Evolutionary conservation across 768 basidiomycete species (phyloP), one percentile per base, ranked within the genome.

Genomic region (Trametes gibbosa): DNA sequence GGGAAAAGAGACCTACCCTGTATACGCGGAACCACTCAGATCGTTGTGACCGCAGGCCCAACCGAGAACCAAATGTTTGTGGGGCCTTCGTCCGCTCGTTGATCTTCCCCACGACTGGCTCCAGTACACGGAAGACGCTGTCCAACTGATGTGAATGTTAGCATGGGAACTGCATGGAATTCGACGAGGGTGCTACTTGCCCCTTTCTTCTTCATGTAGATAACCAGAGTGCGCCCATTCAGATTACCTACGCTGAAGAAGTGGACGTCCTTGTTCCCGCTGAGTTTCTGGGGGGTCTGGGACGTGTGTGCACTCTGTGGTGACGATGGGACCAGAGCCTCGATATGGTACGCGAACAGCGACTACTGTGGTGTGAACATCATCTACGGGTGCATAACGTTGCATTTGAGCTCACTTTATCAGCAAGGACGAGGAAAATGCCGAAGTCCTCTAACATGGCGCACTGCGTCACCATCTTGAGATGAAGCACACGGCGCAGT

Each of bases 401-500:
- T 5, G 16, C n/a, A 3, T 5, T 2, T 14, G n/a, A 48, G 40
- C 34, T 35, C 48, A 85, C 91, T 80, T 95, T 95, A 73, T 97
- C 94, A 8, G 95, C 92, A 12, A 98, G 77, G 5, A 98, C 96
- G 25, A 98, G 81, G 80, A 99, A 95, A 64, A 98, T 94, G 16
- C 94, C 92, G 72, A 97, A 98, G 63, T 96, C 92, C 69, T 97
- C 94, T 7, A 98, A 76, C 82, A 98, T 95, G 0, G 95, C 95
- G 70, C 92, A 93, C 68, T 97, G 94, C 0, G 93, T 95, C 32
- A 98, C 95, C 77, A 87, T 85, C 73, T 94, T 93, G 45, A 98
- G 76, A 70, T 97, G 95, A 2, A 98, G 78, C 16, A 98, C 95
- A 24, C 94, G 92, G 32, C 93, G 87, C 79, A 98, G 85, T 2